These are phyloP conservation scores for Dipteronia dyeriana DNA, from an alignment of 345 rosid genomes.

Conservation along the genomic window DNA sequence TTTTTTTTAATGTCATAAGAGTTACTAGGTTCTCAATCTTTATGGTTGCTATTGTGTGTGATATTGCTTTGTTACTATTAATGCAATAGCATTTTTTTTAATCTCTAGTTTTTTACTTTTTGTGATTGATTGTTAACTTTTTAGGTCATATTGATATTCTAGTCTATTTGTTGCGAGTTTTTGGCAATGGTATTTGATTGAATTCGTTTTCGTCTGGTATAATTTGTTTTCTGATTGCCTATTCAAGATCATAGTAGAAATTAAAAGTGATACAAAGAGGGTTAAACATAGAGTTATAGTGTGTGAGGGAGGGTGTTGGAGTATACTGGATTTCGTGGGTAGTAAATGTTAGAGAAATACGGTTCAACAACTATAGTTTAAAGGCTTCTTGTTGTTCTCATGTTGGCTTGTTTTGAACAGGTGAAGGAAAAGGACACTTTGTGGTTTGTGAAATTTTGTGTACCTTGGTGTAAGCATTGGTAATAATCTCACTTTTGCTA, in stretches of 20 bases:
- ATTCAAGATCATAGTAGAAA: background rate
- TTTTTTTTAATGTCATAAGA: background rate
- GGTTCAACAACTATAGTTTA: background rate
- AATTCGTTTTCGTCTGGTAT: background rate
- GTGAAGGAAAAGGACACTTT: slow-evolving; percentile 95
- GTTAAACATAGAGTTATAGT: background rate
- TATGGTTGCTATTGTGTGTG: background rate
- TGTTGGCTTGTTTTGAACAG: slow-evolving; percentile 32
- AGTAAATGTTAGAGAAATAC: background rate
- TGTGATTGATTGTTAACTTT: background rate
- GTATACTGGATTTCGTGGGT: background rate
- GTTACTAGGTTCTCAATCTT: background rate
- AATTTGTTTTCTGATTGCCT: too few relatives aligned
- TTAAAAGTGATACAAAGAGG: background rate
- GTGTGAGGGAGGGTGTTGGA: background rate
- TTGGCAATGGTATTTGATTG: background rate
- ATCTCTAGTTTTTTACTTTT: background rate
- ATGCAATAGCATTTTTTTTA: background rate
- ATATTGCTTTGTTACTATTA: background rate
- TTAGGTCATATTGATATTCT: background rate
- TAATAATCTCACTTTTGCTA: slow-evolving; percentile 24
- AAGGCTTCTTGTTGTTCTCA: background rate
- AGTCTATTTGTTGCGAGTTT: background rate
- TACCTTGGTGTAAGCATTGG: slow-evolving; percentile 99
- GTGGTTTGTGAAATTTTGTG: slow-evolving; percentile 97